Conservation (phyloP, 805 yeast genomes). For the Candida tammaniensis region DNA sequence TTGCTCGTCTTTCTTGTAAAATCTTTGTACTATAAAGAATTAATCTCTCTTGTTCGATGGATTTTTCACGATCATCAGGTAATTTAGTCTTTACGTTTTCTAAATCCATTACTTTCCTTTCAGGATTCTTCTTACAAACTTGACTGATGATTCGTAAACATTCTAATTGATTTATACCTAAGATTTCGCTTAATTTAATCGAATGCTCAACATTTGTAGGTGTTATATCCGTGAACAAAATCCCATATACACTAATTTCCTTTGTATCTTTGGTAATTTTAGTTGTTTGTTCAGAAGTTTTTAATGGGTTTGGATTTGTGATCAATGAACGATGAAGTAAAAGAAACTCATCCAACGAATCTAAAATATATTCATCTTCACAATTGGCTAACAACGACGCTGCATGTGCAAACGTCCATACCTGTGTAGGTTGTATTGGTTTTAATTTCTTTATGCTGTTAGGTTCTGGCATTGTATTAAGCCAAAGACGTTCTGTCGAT, state of each 20-base stretch:
- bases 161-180: conserved; percentile 44
- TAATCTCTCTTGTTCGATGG: conserved; percentile 26
- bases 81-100: conserved; percentile 25
- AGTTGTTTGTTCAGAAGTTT: background rate
- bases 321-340: conserved; percentile 28
- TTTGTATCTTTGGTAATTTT: conserved; percentile 12
- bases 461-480: conserved; percentile 8
- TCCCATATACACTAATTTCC: conserved; percentile 40
- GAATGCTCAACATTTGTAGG: conserved; percentile 38
- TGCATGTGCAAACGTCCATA: conserved; percentile 42
- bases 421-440: conserved; percentile 30
- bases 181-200: conserved; percentile 31
- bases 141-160: conserved; percentile 47
- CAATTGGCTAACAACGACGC: conserved; percentile 27
- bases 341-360: conserved; percentile 40
- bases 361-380: conserved; percentile 29
- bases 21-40: conserved; percentile 36
- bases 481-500: background rate
- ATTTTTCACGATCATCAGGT: conserved; percentile 35
- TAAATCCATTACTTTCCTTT: conserved; percentile 19
- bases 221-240: conserved; percentile 34
- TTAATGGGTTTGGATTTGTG: conserved; percentile 31
- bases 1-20: conserved; percentile 50
- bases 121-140: conserved; percentile 37
- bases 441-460: background rate